Percentiles rank a stretch among this genome's conserved stretches.
These are phyloP conservation scores for Daldinia bambusicola DNA, from an alignment of 495 filamentous ascomycete species.

Conservation along the genomic window DNA sequence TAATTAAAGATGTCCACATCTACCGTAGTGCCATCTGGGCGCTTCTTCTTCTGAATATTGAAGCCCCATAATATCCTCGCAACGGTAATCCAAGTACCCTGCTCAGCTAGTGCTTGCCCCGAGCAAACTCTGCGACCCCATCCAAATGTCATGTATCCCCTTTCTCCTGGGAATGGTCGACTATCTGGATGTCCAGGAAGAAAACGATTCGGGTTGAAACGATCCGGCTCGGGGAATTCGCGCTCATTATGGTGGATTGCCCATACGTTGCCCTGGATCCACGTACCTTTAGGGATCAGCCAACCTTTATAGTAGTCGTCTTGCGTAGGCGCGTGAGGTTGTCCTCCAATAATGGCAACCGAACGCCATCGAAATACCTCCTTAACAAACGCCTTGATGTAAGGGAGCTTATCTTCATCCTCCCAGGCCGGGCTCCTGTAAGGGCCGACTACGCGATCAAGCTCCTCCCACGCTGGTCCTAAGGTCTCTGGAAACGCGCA, in stretches of 20 bases:
- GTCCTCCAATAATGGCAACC: conserved; percentile 70
- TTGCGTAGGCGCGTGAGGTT: conserved; percentile 69
- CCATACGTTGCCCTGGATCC: conserved; percentile 72
- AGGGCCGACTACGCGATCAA: conserved; percentile 67
- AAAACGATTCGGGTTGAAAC: conserved; percentile 63
- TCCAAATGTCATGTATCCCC: conserved; percentile 72
- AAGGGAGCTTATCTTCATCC: conserved; percentile 67
- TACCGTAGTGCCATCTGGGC: conserved; percentile 60
- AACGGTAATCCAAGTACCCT: conserved; percentile 66
- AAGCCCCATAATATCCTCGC: conserved; percentile 67
- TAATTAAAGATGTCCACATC: conserved; percentile 63
- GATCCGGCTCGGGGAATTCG: conserved; percentile 70
- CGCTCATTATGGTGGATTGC: conserved; percentile 71
- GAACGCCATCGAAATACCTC: conserved; percentile 73
- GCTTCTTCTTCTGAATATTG: conserved; percentile 60
- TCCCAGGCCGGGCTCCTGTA: conserved; percentile 65
- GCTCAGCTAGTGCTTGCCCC: conserved; percentile 68
- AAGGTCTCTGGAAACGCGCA: conserved; percentile 63
- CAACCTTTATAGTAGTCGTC: conserved; percentile 68
- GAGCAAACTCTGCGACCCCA: conserved; percentile 70
- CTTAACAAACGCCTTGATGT: conserved; percentile 68
- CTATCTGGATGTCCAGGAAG: conserved; percentile 58
- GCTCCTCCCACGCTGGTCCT: conserved; percentile 60
- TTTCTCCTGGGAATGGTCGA: conserved; percentile 67
- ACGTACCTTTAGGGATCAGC: conserved; percentile 64